Evolutionary conservation across 2,329 filamentous ascomycete genomes (phyloP).

Genomic region (Fusarium longipes): DNA sequence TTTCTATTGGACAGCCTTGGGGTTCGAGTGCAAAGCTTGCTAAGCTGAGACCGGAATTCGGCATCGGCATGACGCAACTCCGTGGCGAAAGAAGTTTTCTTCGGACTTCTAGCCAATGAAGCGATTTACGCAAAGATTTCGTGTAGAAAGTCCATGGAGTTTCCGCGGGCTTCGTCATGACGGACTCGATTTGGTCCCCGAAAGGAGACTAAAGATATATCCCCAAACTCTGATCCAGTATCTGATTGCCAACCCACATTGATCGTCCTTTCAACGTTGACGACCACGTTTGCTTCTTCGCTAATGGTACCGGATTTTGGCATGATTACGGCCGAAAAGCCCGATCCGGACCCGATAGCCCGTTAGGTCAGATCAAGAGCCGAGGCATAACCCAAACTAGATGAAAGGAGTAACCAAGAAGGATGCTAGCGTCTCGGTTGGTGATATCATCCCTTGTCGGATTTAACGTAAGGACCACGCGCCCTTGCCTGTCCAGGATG

Average conservation of each 20-base stretch:
- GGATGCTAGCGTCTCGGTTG: constrained; percentile 15
- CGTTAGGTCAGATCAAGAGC: not conserved
- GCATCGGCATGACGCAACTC: constrained; percentile 16
- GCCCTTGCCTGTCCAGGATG: constrained; percentile 11
- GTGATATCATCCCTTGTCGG: constrained; percentile 28
- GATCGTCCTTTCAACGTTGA: not conserved
- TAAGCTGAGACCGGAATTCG: constrained; percentile 22
- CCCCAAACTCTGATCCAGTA: not conserved
- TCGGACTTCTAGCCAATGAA: not conserved
- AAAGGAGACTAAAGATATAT: not conserved
- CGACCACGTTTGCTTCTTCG: not conserved
- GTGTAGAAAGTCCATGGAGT: constrained; percentile 7
- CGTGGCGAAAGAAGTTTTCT: constrained; percentile 1
- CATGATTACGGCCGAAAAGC: constrained; percentile 32
- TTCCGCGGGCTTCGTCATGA: not conserved
- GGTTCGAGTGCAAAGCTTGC: not conserved
- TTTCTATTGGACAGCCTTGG: not conserved
- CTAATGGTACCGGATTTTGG: constrained; percentile 14
- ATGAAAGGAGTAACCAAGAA: constrained; percentile 5
- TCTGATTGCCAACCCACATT: not conserved
- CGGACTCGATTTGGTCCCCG: not conserved
- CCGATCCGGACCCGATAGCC: constrained; percentile 29
- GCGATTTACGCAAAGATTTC: constrained; percentile 10
- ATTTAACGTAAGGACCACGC: constrained; percentile 18
- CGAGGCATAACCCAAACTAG: constrained; percentile 21